Percentiles rank a stretch among this genome's conserved stretches.
These are phyloP conservation scores for Saccharata proteae DNA, from an alignment of 2,329 filamentous ascomycete genomes.

Conservation along the genomic window DNA sequence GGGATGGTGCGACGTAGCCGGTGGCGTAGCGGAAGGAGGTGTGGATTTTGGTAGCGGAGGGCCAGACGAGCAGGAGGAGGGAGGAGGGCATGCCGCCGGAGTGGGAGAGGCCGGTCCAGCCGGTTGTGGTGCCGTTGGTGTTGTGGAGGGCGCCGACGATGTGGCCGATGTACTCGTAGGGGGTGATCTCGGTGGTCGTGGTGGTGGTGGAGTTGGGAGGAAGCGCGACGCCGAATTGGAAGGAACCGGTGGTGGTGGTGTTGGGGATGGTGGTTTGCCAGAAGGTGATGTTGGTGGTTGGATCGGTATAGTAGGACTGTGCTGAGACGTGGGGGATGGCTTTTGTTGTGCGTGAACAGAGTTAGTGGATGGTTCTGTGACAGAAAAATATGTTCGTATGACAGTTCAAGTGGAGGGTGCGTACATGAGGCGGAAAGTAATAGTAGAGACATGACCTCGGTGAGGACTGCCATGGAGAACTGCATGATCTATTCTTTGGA, in stretches of 20 bases:
- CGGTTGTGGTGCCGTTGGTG: conserved; percentile 19
- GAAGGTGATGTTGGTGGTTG: conserved; percentile 21
- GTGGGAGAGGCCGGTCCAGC: conserved; percentile 27
- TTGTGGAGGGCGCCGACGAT: conserved; percentile 20
- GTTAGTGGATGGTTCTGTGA: too few relatives aligned
- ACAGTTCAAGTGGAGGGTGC: too few relatives aligned
- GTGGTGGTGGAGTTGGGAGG: conserved; percentile 10
- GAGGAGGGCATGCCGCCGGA: conserved; percentile 22
- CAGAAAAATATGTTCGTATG: too few relatives aligned
- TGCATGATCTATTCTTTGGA: too few relatives aligned
- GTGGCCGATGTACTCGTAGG: conserved; percentile 24
- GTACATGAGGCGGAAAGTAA: too few relatives aligned
- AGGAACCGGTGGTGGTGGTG: conserved; percentile 20
- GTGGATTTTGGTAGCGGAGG: conserved; percentile 16
- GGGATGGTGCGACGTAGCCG: conserved; percentile 46
- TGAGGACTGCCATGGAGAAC: too few relatives aligned
- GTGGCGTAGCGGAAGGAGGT: conserved; percentile 20
- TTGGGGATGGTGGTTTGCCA: conserved; percentile 16
- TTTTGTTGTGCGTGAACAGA: neutral
- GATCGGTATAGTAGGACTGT: conserved; percentile 17
- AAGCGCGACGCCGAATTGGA: conserved; percentile 23
- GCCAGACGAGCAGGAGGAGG: conserved; percentile 23
- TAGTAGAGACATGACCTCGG: too few relatives aligned
- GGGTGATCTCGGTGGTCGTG: conserved; percentile 11
- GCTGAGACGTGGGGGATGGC: neutral